A percentile compares a stretch with the other conserved stretches of the same genome.
Conservation (phyloP, 2,329 filamentous ascomycete species). For the Sporothrix curviconia region DNA sequence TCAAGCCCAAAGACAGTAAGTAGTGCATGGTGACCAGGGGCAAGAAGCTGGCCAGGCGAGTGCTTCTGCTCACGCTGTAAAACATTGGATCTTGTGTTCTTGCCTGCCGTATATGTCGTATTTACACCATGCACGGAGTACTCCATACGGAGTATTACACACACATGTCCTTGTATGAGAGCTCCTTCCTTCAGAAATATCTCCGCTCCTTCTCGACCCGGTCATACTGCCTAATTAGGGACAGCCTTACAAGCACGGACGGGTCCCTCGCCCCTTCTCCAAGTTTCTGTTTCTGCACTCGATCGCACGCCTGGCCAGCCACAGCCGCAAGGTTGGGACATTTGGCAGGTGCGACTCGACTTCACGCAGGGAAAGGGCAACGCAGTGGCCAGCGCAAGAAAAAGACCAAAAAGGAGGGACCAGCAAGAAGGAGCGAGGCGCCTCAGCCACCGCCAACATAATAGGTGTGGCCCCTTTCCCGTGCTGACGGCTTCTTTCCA, state of each 20-base stretch:
- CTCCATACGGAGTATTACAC: too few species aligned
- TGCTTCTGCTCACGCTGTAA: too few species aligned
- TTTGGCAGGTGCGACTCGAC: neutral
- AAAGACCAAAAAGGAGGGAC: neutral
- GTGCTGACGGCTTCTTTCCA: slow-evolving; percentile 1
- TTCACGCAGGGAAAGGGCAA: too few species aligned
- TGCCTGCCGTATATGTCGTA: neutral
- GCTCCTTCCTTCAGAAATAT: neutral
- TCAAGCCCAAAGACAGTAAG: too few species aligned
- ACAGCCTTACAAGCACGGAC: neutral
- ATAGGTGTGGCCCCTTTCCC: too few species aligned
- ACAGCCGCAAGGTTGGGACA: neutral
- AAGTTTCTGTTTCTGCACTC: neutral
- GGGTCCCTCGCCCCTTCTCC: neutral
- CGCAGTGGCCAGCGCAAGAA: too few species aligned
- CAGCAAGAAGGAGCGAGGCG: neutral
- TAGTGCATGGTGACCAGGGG: too few species aligned
- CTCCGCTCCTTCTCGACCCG: neutral
- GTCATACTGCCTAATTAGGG: neutral
- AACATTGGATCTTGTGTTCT: too few species aligned
- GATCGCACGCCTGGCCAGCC: neutral
- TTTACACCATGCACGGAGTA: too few species aligned
- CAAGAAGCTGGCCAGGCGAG: too few species aligned
- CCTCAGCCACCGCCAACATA: neutral
- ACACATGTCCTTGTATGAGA: too few species aligned